Evolutionary conservation across 2,329 filamentous ascomycete genomes (phyloP), one percentile per base, ranked within the genome.

Genomic region (Aulographum hederae): DNA sequence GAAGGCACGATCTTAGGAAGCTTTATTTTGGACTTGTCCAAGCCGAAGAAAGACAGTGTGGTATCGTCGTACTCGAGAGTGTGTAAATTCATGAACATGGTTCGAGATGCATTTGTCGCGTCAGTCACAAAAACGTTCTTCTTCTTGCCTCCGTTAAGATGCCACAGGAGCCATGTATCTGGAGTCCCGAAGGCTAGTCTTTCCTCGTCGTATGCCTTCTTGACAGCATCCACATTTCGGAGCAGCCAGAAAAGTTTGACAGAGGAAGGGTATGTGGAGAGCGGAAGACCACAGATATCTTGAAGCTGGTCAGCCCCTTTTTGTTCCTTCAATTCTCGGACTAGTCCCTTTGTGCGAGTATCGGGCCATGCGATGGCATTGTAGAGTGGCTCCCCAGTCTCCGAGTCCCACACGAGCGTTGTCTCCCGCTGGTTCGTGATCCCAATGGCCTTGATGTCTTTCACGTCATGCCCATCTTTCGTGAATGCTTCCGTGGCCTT

Each of bases 361-460:
- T 93, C 84, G 18, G 82, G 78, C 82, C 84, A 93, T 28, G 82
- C 84, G 37, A 93, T 77, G 35, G 82, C 82, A 46, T 86, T 84
- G 57, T 80, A 67, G 12, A 93, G 60, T 3, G 81, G 72, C 50
- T 89, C 67, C 39, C 84, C 84, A 1, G 79, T 89, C 41, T 67
- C 65, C 44, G 64, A 69, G 51, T 93, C 80, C 82, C 82, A 92
- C 17, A 84, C 74, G 2, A 92, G 63, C 2, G 77, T 80, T 1
- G 84, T 92, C 54, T 93, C 84, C 48, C 84, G 73, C 60, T 93
- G 82, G 56, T 85, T 91, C 36, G 82, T 91, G 49, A 93, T 78
- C 34, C 84, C 84, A 41, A 93, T 65, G 8, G 78, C 69, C 49
- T 69, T 76, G 46, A 93, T 80, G 43, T 77, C 67, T 32, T 65